Conservation (phyloP, 202 grass and related monocot species). For the Saccharum hybrid region DNA sequence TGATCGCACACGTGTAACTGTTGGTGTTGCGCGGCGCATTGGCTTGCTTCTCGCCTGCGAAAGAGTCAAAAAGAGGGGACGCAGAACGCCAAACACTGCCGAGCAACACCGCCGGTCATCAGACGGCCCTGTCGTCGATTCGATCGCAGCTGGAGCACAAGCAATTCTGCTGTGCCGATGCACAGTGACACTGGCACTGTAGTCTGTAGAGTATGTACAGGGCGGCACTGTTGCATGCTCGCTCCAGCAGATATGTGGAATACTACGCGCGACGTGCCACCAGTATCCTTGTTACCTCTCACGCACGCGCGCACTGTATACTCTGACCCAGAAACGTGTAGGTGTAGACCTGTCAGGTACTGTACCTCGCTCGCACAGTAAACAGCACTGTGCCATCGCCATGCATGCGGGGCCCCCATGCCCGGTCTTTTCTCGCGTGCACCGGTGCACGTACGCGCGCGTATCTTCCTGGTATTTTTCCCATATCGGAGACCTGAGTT, state of each 20-base stretch:
- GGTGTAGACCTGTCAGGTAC: neutral
- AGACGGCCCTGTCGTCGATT: neutral
- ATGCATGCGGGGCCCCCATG: neutral
- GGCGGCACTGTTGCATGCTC: neutral
- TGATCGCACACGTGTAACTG: constrained; percentile 22
- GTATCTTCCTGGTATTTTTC: constrained; percentile 35
- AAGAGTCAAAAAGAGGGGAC: constrained; percentile 10
- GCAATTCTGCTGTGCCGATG: neutral
- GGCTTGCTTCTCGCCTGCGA: neutral
- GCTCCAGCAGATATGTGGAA: neutral
- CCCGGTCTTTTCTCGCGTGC: constrained; percentile 17
- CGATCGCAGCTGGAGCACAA: neutral
- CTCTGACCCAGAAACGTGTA: constrained; percentile 3
- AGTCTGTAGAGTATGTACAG: neutral
- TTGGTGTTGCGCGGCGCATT: neutral
- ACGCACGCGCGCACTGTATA: neutral
- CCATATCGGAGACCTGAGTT: constrained; percentile 33
- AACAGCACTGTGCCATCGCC: neutral
- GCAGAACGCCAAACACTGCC: neutral
- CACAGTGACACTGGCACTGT: neutral
- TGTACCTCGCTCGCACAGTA: neutral
- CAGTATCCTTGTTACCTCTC: neutral
- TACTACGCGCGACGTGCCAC: neutral
- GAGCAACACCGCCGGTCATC: constrained; percentile 2
- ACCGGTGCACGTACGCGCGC: neutral